Conservation (phyloP, 352 stramenopile genomes). For the Pythium guiyangense region DNA sequence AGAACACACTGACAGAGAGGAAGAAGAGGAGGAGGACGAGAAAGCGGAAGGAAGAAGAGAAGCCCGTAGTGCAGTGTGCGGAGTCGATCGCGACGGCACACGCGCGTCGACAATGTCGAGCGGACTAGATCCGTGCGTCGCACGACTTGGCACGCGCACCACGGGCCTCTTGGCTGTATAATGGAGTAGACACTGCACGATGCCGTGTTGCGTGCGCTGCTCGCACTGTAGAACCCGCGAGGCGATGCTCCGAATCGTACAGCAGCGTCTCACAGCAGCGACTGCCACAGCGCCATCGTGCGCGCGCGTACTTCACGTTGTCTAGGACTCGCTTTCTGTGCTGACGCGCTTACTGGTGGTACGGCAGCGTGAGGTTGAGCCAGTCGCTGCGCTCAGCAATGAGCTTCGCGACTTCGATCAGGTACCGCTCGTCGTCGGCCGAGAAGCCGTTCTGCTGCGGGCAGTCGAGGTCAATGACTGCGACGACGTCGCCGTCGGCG, state of each 20-base stretch:
- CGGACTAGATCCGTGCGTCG: too few species aligned
- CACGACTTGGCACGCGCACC: not conserved
- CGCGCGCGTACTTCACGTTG: too few species aligned
- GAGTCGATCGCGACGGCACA: too few species aligned
- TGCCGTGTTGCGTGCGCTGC: not conserved
- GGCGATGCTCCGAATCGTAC: too few species aligned
- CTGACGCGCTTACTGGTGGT: constrained; percentile 29
- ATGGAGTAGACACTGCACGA: constrained; percentile 12
- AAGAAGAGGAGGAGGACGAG: not conserved
- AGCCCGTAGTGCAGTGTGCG: not conserved
- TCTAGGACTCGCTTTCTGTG: not conserved
- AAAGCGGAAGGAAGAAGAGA: constrained; percentile 1
- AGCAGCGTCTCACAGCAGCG: too few species aligned
- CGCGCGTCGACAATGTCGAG: too few species aligned
- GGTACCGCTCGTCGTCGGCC: constrained; percentile 59
- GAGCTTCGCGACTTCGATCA: constrained; percentile 50
- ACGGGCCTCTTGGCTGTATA: constrained; percentile 11
- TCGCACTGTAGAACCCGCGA: too few species aligned
- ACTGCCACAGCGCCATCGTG: too few species aligned
- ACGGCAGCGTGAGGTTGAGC: constrained; percentile 55
- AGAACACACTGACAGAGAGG: too few species aligned
- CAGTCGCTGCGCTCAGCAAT: constrained; percentile 61
- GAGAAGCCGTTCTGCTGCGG: constrained; percentile 68
- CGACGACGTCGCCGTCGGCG: constrained; percentile 55
- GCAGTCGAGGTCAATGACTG: constrained; percentile 79